Conservation (phyloP, 768 basidiomycete genomes). For the Dacryopinax spathularia region DNA sequence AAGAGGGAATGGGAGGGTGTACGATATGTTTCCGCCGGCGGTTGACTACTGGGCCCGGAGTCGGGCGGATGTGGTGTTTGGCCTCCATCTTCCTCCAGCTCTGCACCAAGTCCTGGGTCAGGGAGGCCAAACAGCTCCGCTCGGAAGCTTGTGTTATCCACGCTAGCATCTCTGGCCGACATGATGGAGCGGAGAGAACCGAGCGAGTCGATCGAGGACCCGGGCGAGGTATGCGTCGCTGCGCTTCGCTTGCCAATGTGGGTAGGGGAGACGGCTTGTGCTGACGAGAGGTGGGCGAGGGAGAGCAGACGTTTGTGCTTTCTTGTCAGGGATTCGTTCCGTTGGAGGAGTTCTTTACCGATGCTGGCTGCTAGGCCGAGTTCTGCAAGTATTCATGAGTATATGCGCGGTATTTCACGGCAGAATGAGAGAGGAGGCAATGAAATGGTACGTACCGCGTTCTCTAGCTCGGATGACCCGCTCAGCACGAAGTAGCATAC, state of each 20-base stretch:
- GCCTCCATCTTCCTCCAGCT: conserved; percentile 12
- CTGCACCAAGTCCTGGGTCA: too few species aligned
- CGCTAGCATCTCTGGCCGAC: conserved; percentile 14
- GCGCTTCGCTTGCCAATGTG: conserved; percentile 20
- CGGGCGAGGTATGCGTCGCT: too few species aligned
- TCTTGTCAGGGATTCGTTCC: conserved; percentile 50
- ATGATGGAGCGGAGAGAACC: conserved; percentile 23
- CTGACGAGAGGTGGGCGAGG: conserved; percentile 29
- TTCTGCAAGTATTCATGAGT: conserved; percentile 29
- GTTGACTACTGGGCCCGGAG: conserved; percentile 39
- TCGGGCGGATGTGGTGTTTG: conserved; percentile 21
- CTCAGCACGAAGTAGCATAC: conserved; percentile 56
- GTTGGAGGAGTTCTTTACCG: conserved; percentile 54
- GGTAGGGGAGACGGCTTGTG: conserved; percentile 17
- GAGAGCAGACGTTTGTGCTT: conserved; percentile 60
- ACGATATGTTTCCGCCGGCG: background rate
- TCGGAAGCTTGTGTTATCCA: conserved; percentile 16
- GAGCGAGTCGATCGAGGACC: conserved; percentile 19
- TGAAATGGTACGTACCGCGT: conserved; percentile 38
- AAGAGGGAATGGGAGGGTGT: conserved; percentile 3
- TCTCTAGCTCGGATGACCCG: conserved; percentile 63
- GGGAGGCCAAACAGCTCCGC: conserved; percentile 17
- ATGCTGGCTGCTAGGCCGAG: conserved; percentile 52
- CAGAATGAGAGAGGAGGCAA: background rate
- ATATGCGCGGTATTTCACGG: background rate